A percentile compares a stretch with the other conserved stretches of the same genome.
Conservation (phyloP, 768 basidiomycete genomes). For the Royoungia palumana region DNA sequence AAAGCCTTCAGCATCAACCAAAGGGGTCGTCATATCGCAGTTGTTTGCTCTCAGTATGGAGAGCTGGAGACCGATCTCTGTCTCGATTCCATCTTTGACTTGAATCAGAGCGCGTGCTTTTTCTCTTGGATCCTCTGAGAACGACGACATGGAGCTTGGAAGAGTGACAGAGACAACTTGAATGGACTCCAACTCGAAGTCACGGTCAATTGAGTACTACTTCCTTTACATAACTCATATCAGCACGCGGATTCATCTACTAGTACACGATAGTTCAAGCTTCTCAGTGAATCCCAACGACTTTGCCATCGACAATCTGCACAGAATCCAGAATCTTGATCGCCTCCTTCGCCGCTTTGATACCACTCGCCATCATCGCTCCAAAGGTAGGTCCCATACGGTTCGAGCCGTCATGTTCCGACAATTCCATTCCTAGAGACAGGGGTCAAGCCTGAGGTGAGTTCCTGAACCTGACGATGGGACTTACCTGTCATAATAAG, state of each 20-base stretch:
- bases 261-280: not conserved
- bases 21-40: conserved; percentile 63
- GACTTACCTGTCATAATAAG: conserved; percentile 67
- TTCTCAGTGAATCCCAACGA: conserved; percentile 36
- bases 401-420: conserved; percentile 76
- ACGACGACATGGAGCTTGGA: conserved; percentile 37
- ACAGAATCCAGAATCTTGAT: conserved; percentile 48
- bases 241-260: too few species aligned
- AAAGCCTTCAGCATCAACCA: conserved; percentile 86
- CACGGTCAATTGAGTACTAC: not conserved
- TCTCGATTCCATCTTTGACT: conserved; percentile 69
- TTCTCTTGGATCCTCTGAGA: conserved; percentile 46
- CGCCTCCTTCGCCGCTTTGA: conserved; percentile 68
- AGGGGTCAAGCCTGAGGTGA: not conserved
- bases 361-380: conserved; percentile 75
- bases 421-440: conserved; percentile 72
- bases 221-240: conserved; percentile 1
- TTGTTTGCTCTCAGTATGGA: conserved; percentile 62
- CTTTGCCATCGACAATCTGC: conserved; percentile 51
- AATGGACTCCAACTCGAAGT: too few species aligned
- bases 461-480: not conserved
- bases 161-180: too few species aligned
- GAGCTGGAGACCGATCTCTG: conserved; percentile 60
- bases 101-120: conserved; percentile 62
- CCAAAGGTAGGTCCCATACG: conserved; percentile 79